phyloP scores from a whole-genome alignment of 2,329 filamentous ascomycete species.

The Beauveria scarabaeidicola region DNA sequence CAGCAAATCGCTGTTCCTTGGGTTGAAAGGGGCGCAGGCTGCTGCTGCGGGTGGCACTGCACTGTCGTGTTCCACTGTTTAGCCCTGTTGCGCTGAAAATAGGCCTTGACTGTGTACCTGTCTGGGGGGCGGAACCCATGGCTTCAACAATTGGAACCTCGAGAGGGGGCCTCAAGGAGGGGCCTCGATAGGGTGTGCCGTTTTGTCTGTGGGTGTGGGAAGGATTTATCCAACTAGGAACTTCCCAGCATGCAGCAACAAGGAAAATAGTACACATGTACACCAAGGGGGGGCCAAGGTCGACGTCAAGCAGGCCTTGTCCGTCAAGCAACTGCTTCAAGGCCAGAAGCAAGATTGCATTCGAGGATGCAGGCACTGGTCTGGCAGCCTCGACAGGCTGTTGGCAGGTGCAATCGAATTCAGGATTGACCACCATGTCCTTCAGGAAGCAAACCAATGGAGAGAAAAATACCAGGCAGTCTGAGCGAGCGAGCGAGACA shows the following conservation, averaged over 20 bases:
- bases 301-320: background rate
- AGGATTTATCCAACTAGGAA: background rate
- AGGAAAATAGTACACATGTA: background rate
- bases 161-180: too few relatives aligned
- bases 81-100: conserved; percentile 11
- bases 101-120: background rate
- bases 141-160: background rate
- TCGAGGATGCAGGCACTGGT: too few relatives aligned
- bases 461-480: background rate
- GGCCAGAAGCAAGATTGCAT: too few relatives aligned
- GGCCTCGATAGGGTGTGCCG: background rate
- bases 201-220: background rate
- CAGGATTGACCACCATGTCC: background rate
- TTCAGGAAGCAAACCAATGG: background rate
- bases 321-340: background rate
- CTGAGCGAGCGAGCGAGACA: background rate
- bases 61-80: conserved; percentile 7
- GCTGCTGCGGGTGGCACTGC: conserved; percentile 1
- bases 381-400: too few relatives aligned
- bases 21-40: background rate
- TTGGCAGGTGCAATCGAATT: background rate
- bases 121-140: background rate
- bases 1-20: background rate
- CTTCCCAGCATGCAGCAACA: background rate
- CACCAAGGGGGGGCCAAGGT: background rate